Evolutionary conservation across 2,329 filamentous ascomycete species (phyloP).

Genomic region (Fusarium transvaalense): DNA sequence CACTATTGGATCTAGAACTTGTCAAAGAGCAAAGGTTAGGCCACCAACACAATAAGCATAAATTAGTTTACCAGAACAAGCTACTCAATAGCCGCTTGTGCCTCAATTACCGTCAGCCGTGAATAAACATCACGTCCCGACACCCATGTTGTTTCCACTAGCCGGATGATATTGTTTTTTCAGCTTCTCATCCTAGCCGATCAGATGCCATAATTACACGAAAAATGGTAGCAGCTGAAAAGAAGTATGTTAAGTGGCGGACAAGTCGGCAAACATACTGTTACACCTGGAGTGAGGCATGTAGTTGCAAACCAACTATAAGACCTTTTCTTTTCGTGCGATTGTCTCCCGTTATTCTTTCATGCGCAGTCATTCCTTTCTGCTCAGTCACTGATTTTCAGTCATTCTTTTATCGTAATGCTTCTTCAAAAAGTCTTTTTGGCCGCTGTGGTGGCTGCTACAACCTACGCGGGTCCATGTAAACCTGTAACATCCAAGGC

Average conservation of each 20-base stretch:
- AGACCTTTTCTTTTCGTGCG: no score
- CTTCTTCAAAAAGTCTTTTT: background rate
- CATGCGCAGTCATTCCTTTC: background rate
- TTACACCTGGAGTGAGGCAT: background rate
- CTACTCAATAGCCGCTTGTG: background rate
- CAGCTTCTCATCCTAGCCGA: no score
- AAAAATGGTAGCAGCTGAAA: no score
- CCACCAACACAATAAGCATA: background rate
- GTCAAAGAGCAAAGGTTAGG: no score
- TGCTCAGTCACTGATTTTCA: background rate
- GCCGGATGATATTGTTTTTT: fast-evolving
- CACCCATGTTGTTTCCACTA: fast-evolving
- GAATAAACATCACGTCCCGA: background rate
- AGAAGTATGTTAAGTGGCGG: no score
- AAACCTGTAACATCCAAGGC: background rate
- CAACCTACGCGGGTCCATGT: background rate
- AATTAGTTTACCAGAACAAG: background rate
- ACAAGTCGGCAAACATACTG: no score
- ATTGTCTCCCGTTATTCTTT: background rate
- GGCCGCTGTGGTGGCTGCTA: background rate
- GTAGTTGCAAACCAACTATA: background rate
- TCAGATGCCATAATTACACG: no score
- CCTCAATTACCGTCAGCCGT: background rate
- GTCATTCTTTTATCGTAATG: background rate
- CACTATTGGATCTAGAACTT: background rate